Evolutionary conservation across 176 grass and related monocot genomes (phyloP), one percentile per base, ranked within the genome.

Genomic region (Carex myosuroides): DNA sequence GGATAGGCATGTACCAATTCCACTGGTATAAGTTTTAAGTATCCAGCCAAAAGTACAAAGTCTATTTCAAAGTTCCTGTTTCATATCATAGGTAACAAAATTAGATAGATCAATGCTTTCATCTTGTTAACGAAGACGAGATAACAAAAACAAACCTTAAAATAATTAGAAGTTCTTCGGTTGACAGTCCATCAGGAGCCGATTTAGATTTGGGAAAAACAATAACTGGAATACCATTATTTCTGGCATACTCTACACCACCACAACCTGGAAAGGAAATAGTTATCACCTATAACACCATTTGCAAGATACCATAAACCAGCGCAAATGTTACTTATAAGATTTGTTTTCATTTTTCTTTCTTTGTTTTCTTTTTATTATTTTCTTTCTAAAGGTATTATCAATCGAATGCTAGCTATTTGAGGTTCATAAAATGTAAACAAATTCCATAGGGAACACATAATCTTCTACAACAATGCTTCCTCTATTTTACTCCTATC

Each of bases 21-120:
- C 70, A 88, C 55, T 11, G 93, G 96, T 92, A 99, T 91, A 55
- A 95, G 87, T n/a, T 99, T 99, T 87, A 99, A 85, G 86, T 89
- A 99, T 89, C 93, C 91, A 78, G 93, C 93, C 76, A 99, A 91
- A 42, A 99, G 83, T 89, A 94, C 44, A 66, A 95, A 99, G 74
- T 94, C 88, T 18, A 99, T 89, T 78, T 81, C 79, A 73, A 84
- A 78, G 37, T 79, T 85, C 78, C 93, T 99, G 85, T 90, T 83
- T 71, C 50, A 81, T 37, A 72, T 3, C 60, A 80, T 42, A 69
- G 12, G 41, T 5, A 52, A 86, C 24, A 84, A 80, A 5, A 70
- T 62, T 64, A 37, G 11, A 60, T 60, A 37, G 26, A 79, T 84
- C 29, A 66, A 57, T 69, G 7, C 32, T 70, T 46, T 56, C 24